Conservation (phyloP, 306 rosid genomes). For the Elaeagnus macrophylla region DNA sequence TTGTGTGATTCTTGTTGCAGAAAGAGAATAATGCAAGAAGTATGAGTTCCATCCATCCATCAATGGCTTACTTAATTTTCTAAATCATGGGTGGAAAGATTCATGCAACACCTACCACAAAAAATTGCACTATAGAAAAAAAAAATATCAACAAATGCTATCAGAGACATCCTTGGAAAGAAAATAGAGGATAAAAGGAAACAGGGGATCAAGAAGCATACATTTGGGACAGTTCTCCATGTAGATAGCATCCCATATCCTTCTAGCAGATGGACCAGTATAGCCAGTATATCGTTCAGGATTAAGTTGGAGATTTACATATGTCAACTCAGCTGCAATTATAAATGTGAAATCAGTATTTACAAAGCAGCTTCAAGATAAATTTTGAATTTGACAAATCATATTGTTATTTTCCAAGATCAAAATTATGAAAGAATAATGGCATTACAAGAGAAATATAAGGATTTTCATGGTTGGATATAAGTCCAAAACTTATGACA, state of each 20-base stretch:
- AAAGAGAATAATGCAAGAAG: too few species aligned
- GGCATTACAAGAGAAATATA: too few species aligned
- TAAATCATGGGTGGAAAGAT: too few species aligned
- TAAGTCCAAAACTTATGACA: background rate
- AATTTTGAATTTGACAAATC: constrained; percentile 1
- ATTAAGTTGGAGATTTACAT: constrained; percentile 86
- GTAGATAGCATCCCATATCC: constrained; percentile 91
- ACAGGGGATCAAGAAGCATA: constrained; percentile 24
- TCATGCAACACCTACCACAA: too few species aligned
- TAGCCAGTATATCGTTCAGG: constrained; percentile 96
- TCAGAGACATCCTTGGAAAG: background rate
- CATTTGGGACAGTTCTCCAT: constrained; percentile 97
- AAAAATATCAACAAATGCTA: background rate
- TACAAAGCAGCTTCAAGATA: constrained; percentile 10
- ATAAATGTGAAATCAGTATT: constrained; percentile 5
- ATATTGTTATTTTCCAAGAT: background rate
- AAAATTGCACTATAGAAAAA: too few species aligned
- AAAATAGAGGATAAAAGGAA: background rate
- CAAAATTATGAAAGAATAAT: constrained; percentile 4
- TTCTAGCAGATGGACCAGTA: constrained; percentile 84
- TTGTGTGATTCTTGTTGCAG: too few species aligned
- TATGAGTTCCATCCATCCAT: too few species aligned
- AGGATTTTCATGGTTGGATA: background rate
- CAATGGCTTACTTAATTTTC: too few species aligned
- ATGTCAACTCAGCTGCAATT: constrained; percentile 81